A percentile compares a stretch with the other conserved stretches of the same genome.
These are phyloP conservation scores for Lathyrus sativus DNA, from an alignment of 306 rosid genomes.

Conservation along the genomic window DNA sequence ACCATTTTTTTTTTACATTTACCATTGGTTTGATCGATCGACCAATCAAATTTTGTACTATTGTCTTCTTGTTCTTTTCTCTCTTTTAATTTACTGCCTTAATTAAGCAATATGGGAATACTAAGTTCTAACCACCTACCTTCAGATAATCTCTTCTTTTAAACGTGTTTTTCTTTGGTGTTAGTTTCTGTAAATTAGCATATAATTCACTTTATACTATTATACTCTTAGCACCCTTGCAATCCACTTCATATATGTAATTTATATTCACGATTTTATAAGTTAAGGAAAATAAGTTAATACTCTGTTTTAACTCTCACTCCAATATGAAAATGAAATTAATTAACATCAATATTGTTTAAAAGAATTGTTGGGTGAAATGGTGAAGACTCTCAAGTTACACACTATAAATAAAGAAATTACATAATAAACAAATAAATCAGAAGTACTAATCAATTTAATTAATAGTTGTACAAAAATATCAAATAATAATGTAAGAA, in stretches of 20 bases:
- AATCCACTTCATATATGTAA: constrained; percentile 16
- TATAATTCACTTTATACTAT: too few species aligned
- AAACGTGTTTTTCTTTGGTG: too few species aligned
- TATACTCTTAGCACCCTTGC: background rate
- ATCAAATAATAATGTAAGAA: too few species aligned
- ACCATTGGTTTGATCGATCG: background rate
- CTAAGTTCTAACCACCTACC: background rate
- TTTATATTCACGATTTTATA: constrained; percentile 1
- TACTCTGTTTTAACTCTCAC: constrained; percentile 34
- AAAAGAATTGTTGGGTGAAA: background rate
- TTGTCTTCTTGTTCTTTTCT: background rate
- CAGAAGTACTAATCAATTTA: too few species aligned
- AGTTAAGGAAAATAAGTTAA: background rate
- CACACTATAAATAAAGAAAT: too few species aligned
- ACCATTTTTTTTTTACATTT: background rate
- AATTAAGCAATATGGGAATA: background rate
- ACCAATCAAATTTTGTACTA: constrained; percentile 5
- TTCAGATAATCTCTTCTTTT: too few species aligned
- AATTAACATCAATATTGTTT: constrained; percentile 1
- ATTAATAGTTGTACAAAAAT: too few species aligned
- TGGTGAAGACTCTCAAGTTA: constrained; percentile 1
- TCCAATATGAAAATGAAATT: constrained; percentile 25
- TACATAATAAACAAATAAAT: too few species aligned
- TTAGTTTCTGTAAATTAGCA: too few species aligned
- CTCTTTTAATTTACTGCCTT: background rate